phyloP scores from a whole-genome alignment of 1,284 basidiomycete genomes.

The Termitomyces sp. region DNA sequence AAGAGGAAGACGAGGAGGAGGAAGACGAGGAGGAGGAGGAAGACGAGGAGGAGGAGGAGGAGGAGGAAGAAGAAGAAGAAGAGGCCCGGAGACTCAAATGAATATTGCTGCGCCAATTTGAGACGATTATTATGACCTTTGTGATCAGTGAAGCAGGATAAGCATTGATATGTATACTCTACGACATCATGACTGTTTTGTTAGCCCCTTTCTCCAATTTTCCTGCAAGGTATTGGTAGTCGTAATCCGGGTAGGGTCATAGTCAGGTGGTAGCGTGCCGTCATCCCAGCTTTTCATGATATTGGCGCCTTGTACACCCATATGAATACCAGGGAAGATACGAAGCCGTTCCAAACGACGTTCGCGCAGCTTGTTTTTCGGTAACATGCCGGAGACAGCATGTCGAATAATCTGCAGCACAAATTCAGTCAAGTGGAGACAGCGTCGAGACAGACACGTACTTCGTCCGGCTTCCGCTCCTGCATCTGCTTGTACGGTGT shows the following conservation, averaged over 20 bases:
- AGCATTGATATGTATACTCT: slow-evolving; percentile 9
- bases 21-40: neutral
- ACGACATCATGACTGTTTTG: slow-evolving; percentile 8
- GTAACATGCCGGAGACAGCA: slow-evolving; percentile 94
- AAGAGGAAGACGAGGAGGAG: neutral
- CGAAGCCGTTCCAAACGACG: slow-evolving; percentile 79
- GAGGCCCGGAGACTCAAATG: neutral
- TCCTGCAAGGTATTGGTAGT: slow-evolving; percentile 31
- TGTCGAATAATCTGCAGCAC: slow-evolving; percentile 82
- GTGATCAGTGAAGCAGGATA: neutral
- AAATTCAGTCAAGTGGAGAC: slow-evolving; percentile 6
- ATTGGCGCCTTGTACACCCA: slow-evolving; percentile 65
- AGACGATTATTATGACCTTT: neutral
- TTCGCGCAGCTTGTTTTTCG: slow-evolving; percentile 91
- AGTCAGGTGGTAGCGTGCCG: slow-evolving; percentile 52
- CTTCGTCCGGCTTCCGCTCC: slow-evolving; percentile 86
- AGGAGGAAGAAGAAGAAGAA: neutral
- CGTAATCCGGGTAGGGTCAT: slow-evolving; percentile 36
- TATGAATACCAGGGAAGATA: slow-evolving; percentile 75
- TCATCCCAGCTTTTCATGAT: slow-evolving; percentile 75
- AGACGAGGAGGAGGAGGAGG: neutral
- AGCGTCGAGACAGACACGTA: slow-evolving; percentile 34
- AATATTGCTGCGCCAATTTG: neutral
- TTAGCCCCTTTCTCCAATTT: slow-evolving; percentile 18
- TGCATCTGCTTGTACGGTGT: slow-evolving; percentile 81